A percentile compares a stretch with the other conserved stretches of the same genome.
Conservation (phyloP, 768 basidiomycete genomes). For the Pilatotrama ljubarskyi region DNA sequence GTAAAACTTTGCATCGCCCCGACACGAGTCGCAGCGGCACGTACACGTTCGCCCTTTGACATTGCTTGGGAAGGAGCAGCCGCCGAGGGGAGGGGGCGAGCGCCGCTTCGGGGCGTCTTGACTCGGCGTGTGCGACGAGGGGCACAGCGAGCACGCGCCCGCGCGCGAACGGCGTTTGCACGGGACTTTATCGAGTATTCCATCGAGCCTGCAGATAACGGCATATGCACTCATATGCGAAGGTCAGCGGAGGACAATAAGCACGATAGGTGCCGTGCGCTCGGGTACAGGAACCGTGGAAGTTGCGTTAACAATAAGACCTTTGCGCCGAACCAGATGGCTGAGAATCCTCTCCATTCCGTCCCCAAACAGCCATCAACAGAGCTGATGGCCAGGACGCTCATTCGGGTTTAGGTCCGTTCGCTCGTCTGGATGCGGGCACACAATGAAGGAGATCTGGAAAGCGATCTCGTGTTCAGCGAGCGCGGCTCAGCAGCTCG, state of each 20-base stretch:
- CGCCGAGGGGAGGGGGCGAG: neutral
- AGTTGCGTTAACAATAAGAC: slow-evolving; percentile 27
- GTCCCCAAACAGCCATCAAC: slow-evolving; percentile 22
- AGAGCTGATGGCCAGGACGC: slow-evolving; percentile 17
- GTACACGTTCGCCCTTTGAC: slow-evolving; percentile 11
- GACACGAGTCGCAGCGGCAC: neutral
- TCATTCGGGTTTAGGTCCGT: slow-evolving; percentile 27
- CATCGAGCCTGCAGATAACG: slow-evolving; percentile 26
- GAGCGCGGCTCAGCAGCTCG: slow-evolving; percentile 22
- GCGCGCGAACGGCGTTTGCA: slow-evolving; percentile 22
- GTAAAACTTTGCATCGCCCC: slow-evolving; percentile 1
- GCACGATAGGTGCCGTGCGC: slow-evolving; percentile 24
- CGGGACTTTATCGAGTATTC: slow-evolving; percentile 26
- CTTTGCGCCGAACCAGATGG: slow-evolving; percentile 20
- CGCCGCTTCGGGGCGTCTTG: slow-evolving; percentile 16
- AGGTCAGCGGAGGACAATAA: slow-evolving; percentile 26
- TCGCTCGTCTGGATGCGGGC: slow-evolving; percentile 19
- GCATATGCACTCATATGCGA: slow-evolving; percentile 26
- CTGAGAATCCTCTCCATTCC: slow-evolving; percentile 26
- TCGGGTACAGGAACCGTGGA: slow-evolving; percentile 24
- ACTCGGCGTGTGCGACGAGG: slow-evolving; percentile 26
- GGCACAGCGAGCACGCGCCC: slow-evolving; percentile 17
- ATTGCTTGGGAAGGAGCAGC: slow-evolving; percentile 3
- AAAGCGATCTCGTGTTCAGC: slow-evolving; percentile 23
- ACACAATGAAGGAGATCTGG: slow-evolving; percentile 28